Conservation (phyloP, 2,329 filamentous ascomycete genomes). For the Pseudogymnoascus sp. region DNA sequence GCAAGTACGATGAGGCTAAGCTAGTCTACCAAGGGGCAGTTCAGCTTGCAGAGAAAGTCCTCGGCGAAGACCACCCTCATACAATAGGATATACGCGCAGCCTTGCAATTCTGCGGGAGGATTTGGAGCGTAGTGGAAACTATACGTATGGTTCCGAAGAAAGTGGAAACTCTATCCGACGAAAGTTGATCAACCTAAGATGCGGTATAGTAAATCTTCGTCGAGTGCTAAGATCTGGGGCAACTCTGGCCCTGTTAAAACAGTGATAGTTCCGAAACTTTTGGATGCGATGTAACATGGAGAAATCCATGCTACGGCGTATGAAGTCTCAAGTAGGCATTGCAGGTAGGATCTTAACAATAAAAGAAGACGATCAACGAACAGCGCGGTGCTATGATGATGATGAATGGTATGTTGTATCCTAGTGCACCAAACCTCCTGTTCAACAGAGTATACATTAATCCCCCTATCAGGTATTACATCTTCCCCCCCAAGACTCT, state of each 20-base stretch:
- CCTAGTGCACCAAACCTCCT: neutral
- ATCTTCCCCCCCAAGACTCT: neutral
- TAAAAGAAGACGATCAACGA: neutral
- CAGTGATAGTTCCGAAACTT: neutral
- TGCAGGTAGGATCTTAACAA: neutral
- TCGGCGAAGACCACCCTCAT: neutral
- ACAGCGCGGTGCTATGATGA: neutral
- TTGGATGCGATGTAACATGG: neutral
- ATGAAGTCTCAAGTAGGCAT: neutral
- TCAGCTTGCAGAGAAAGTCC: neutral
- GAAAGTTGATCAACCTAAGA: neutral
- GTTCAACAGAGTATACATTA: neutral
- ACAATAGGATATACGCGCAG: neutral
- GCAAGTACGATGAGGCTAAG: constrained; percentile 10
- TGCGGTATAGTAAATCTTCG: neutral
- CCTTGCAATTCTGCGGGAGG: neutral
- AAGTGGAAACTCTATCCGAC: no score
- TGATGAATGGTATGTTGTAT: neutral
- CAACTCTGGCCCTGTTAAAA: no score
- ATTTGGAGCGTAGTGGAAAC: neutral
- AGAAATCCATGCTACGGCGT: no score
- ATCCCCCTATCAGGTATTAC: neutral
- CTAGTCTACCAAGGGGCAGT: neutral
- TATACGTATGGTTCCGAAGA: neutral
- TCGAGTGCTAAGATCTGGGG: no score